Evolutionary conservation across 257 asterid species (phyloP).

Genomic region (Solanum infundibuliforme): DNA sequence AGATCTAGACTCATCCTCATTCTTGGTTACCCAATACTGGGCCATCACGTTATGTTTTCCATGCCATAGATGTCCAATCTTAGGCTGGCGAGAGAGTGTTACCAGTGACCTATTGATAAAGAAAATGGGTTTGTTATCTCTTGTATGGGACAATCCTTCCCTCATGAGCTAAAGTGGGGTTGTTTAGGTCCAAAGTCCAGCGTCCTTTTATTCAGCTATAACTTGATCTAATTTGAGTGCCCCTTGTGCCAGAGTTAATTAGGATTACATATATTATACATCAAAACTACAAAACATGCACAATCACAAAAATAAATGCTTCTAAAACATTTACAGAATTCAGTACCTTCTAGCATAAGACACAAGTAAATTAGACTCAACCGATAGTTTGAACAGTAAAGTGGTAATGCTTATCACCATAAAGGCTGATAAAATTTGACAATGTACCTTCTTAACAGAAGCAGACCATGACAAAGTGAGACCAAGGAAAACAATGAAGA

Average conservation of each 20-base stretch:
- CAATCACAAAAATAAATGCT: background rate
- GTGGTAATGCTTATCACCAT: background rate
- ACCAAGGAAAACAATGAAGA: conserved; percentile 94
- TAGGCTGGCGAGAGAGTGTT: background rate
- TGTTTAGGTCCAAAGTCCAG: background rate
- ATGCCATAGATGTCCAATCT: background rate
- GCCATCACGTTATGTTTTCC: background rate
- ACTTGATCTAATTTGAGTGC: background rate
- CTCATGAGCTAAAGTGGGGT: background rate
- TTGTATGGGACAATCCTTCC: background rate
- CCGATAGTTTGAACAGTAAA: background rate
- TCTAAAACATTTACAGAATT: background rate
- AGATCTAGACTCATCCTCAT: background rate
- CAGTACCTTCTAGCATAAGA: background rate
- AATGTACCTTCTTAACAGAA: conserved; percentile 69
- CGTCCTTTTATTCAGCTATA: background rate
- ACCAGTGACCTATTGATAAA: background rate
- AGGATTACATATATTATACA: background rate
- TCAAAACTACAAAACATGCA: background rate
- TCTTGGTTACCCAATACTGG: background rate
- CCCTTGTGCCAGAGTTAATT: background rate
- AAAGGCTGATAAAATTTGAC: background rate
- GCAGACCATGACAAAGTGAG: conserved; percentile 95
- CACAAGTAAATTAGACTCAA: background rate
- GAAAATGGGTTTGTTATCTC: background rate